A percentile compares a stretch with the other conserved stretches of the same genome.
These are phyloP conservation scores for Pugionium dolabratum DNA, from an alignment of 345 rosid genomes.

Conservation along the genomic window DNA sequence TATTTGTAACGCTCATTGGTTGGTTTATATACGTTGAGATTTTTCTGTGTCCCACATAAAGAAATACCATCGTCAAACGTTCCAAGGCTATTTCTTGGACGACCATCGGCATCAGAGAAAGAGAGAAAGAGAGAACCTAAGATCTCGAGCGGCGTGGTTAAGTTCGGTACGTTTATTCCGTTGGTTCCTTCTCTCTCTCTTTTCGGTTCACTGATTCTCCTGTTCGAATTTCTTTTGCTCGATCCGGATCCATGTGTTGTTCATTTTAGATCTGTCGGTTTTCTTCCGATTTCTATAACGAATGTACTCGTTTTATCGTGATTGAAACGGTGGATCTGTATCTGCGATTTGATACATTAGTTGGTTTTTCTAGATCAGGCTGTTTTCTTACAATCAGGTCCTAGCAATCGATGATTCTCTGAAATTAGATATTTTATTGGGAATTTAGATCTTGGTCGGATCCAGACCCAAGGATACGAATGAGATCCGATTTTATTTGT, in stretches of 20 bases:
- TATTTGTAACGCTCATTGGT: constrained; percentile 39
- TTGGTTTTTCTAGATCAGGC: constrained; percentile 6
- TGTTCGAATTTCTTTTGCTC: background rate
- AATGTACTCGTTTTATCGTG: constrained; percentile 6
- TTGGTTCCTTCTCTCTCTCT: constrained; percentile 16
- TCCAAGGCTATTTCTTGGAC: constrained; percentile 22
- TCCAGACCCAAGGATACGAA: background rate
- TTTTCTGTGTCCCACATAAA: constrained; percentile 10
- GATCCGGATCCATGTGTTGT: constrained; percentile 18
- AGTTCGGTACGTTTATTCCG: constrained; percentile 20
- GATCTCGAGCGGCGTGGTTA: constrained; percentile 34
- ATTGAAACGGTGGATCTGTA: constrained; percentile 32
- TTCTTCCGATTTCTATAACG: background rate
- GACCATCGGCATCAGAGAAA: constrained; percentile 23
- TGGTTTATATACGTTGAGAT: constrained; percentile 12
- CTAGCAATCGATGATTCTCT: background rate
- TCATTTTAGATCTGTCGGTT: constrained; percentile 28
- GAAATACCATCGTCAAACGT: constrained; percentile 25
- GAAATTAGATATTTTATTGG: constrained; percentile 1
- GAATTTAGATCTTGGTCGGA: constrained; percentile 8
- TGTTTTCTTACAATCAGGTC: background rate
- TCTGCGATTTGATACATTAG: background rate
- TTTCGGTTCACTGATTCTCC: background rate
- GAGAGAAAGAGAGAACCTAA: constrained; percentile 10
- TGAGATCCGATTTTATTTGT: constrained; percentile 10